Base-by-base conservation (phyloP, 169 alveolate species). In the Plasmodium blacklocki region DNA sequence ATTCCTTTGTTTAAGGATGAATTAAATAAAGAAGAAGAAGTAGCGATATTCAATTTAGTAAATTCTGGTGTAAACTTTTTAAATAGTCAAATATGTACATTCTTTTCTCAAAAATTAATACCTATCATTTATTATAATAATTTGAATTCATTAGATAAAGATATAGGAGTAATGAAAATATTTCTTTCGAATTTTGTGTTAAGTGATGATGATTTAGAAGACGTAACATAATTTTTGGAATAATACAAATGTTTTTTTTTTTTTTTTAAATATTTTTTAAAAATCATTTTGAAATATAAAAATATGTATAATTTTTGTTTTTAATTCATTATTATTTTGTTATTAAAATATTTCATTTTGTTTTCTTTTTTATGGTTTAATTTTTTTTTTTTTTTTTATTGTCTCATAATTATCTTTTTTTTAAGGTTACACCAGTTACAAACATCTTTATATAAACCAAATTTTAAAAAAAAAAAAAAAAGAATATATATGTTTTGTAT, bases 81-180 rank as follows among this genome's bases (percentile, higher is more conserved):
- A 39, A 83, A 83, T 62, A 68, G 43, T 49, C 15, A 54, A 47
- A 19, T 83, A 39, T 83, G 83, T 29, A 2, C 68, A 49, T 26
- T 45, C 26, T 47, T 83, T 14, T 83, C 91, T n/a, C 91, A 83
- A 29, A 83, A 67, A 49, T 73, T 68, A 19, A 43, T 83, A 15
- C 85, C 91, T 11, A 67, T 67, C 70, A 29, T 83, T 18, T 18
- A 54, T 21, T 78, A 83, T 14, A 68, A 26, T 2, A 58, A 60
- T 18, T 11, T 83, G 32, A 83, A 83, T 18, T 43, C 52, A 60
- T 54, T 83, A 49, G 68, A 83, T 18, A 62, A 19, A 18, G 73
- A 68, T 12, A 63, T 83, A 12, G 32, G 39, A 8, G 3, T 68
- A 26, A 54, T 67, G 9, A 83, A 83, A 56, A 54, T 18, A 15